These are phyloP conservation scores for Phytophthora tubulina DNA, from an alignment of 352 stramenopile genomes.

Conservation along the genomic window DNA sequence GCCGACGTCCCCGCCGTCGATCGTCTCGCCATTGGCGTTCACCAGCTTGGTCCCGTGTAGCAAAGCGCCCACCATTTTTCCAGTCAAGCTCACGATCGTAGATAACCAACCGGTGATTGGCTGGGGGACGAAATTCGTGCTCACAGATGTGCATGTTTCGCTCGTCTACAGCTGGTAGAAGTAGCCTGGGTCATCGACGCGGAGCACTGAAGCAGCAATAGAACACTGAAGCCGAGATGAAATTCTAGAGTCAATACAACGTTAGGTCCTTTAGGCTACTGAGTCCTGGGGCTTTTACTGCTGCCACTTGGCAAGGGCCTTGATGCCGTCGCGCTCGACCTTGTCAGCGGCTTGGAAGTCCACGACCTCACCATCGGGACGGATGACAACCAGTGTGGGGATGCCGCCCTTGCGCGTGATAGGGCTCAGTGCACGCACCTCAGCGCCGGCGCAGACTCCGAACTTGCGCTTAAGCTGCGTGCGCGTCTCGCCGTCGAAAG, in stretches of 20 bases:
- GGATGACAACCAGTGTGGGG: constrained; percentile 80
- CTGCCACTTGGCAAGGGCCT: constrained; percentile 60
- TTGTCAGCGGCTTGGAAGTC: constrained; percentile 73
- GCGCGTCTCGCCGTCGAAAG: constrained; percentile 69
- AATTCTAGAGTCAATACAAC: not conserved
- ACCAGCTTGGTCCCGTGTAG: constrained; percentile 61
- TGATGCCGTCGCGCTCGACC: constrained; percentile 61
- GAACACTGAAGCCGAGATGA: not conserved
- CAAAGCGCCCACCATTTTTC: constrained; percentile 47
- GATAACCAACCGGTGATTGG: constrained; percentile 17
- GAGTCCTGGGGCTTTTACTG: constrained; percentile 14
- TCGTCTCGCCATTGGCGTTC: constrained; percentile 62
- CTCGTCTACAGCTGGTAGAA: constrained; percentile 15
- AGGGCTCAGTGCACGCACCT: constrained; percentile 64
- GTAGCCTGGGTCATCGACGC: no score
- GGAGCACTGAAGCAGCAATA: not conserved
- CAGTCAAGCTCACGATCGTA: constrained; percentile 1
- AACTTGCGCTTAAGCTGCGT: constrained; percentile 87
- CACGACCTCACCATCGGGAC: constrained; percentile 66
- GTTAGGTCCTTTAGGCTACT: constrained; percentile 1
- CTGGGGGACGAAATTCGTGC: not conserved
- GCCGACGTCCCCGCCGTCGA: constrained; percentile 47
- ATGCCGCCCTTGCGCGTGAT: constrained; percentile 75
- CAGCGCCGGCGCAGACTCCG: constrained; percentile 73
- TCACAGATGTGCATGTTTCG: constrained; percentile 9